A percentile compares a stretch with the other conserved stretches of the same genome.
phyloP scores from a whole-genome alignment of 345 rosid genomes.

The Noccaea bulbosa region DNA sequence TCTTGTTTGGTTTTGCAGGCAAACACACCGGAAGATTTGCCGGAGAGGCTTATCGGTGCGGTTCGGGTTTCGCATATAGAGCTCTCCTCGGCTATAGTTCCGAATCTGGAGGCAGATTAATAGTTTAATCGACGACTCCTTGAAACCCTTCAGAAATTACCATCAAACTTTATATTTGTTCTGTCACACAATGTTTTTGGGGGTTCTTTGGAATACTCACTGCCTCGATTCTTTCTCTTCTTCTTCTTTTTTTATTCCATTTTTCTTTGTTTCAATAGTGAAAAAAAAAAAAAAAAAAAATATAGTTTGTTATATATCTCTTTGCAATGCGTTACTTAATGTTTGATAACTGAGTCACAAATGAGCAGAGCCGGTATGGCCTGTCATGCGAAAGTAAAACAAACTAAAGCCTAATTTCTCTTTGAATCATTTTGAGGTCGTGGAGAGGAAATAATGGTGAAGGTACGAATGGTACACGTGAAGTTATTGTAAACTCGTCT shows the following conservation, averaged over 20 bases:
- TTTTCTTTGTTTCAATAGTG: not conserved
- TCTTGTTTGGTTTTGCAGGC: constrained; percentile 55
- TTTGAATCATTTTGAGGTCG: too few species aligned
- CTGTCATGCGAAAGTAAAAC: too few species aligned
- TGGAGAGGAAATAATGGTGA: too few species aligned
- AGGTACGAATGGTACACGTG: too few species aligned
- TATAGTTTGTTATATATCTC: constrained; percentile 5
- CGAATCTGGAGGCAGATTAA: constrained; percentile 60
- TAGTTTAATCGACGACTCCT: constrained; percentile 21
- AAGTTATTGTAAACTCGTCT: too few species aligned
- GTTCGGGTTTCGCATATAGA: constrained; percentile 91
- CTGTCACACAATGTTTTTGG: constrained; percentile 26
- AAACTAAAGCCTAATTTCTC: too few species aligned
- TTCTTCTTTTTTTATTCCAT: not conserved
- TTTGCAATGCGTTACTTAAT: not conserved
- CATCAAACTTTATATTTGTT: constrained; percentile 24
- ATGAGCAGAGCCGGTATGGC: not conserved
- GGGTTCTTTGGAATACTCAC: constrained; percentile 36
- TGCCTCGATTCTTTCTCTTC: constrained; percentile 23
- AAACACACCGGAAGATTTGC: constrained; percentile 85
- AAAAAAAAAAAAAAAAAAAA: constrained; percentile 24
- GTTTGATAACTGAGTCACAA: not conserved
- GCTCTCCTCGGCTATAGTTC: constrained; percentile 83
- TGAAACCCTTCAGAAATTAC: constrained; percentile 22
- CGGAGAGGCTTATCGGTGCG: constrained; percentile 89